These are phyloP conservation scores for Musa itinerans DNA, from an alignment of 176 grass and related monocot species.

Conservation along the genomic window DNA sequence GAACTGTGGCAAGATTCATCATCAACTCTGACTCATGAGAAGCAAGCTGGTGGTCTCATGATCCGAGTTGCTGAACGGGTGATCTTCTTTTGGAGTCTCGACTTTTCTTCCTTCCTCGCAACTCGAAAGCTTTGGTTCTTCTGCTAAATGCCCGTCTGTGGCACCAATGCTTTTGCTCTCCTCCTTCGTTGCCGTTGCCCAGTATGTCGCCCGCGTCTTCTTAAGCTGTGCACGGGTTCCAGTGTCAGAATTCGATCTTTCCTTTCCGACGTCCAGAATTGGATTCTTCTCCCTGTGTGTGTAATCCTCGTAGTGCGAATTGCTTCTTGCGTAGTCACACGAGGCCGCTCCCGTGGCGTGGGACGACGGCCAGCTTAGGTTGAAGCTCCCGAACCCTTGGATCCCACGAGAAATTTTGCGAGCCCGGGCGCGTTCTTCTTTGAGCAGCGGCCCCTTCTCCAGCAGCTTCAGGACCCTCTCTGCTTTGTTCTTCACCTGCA, in stretches of 20 bases:
- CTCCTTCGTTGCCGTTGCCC: no score
- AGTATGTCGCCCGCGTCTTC: not conserved
- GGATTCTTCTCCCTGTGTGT: constrained; percentile 31
- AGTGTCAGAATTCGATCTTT: not conserved
- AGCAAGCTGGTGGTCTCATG: constrained; percentile 36
- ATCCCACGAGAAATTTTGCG: constrained; percentile 61
- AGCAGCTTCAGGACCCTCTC: constrained; percentile 74
- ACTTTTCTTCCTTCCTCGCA: constrained; percentile 20
- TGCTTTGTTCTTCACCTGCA: constrained; percentile 53
- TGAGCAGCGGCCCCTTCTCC: constrained; percentile 55
- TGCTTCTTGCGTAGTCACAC: constrained; percentile 37
- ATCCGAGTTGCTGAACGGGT: constrained; percentile 43
- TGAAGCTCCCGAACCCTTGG: constrained; percentile 86
- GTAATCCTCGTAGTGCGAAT: constrained; percentile 34
- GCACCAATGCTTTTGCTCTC: not conserved
- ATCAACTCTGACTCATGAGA: constrained; percentile 34
- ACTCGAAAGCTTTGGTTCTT: constrained; percentile 2
- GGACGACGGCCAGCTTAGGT: constrained; percentile 25
- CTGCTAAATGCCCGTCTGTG: not conserved
- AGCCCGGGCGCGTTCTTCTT: constrained; percentile 63
- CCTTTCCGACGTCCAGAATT: not conserved
- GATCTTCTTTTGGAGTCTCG: constrained; percentile 30
- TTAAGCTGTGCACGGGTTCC: not conserved
- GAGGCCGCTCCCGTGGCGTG: not conserved
- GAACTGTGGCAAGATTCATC: no score